A percentile compares a stretch with the other conserved stretches of the same genome.
These are phyloP conservation scores for Podosphaera leucotricha DNA, from an alignment of 2,329 filamentous ascomycete genomes.

Conservation along the genomic window DNA sequence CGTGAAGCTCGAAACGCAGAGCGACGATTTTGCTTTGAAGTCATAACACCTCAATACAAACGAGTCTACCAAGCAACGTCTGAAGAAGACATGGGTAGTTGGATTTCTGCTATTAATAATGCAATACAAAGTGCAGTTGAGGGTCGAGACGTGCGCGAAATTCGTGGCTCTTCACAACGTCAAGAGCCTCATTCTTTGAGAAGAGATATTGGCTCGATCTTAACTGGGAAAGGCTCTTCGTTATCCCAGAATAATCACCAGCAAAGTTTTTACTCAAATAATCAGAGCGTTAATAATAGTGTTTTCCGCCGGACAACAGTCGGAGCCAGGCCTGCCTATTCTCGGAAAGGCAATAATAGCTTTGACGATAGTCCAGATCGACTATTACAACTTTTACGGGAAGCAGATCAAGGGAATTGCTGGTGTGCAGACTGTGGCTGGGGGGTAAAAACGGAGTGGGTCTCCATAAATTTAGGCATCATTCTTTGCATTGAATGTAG, in stretches of 20 bases:
- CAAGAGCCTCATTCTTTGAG: slow-evolving; percentile 31
- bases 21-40: slow-evolving; percentile 88
- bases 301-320: slow-evolving; percentile 77
- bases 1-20: slow-evolving; percentile 88
- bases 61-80: slow-evolving; percentile 94
- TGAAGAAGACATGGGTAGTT: slow-evolving; percentile 92
- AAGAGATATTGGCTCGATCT: slow-evolving; percentile 73
- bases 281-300: slow-evolving; percentile 18
- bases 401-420: slow-evolving; percentile 77
- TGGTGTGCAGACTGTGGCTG: slow-evolving; percentile 91
- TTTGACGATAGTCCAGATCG: slow-evolving; percentile 69
- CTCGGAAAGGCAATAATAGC: slow-evolving; percentile 42
- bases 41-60: slow-evolving; percentile 90
- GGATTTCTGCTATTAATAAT: slow-evolving; percentile 94
- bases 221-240: slow-evolving; percentile 77
- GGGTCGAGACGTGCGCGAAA: slow-evolving; percentile 38
- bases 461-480: slow-evolving; percentile 92
- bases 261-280: slow-evolving; percentile 25
- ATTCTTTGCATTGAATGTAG: slow-evolving; percentile 96
- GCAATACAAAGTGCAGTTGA: slow-evolving; percentile 91
- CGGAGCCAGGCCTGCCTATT: slow-evolving; percentile 56
- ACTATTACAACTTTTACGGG: slow-evolving; percentile 65
- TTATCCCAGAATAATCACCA: slow-evolving; percentile 24
- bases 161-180: slow-evolving; percentile 18
- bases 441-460: slow-evolving; percentile 87